These are phyloP conservation scores for Sorghum bicolor DNA, from an alignment of 176 grass and related monocot genomes.

Conservation along the genomic window DNA sequence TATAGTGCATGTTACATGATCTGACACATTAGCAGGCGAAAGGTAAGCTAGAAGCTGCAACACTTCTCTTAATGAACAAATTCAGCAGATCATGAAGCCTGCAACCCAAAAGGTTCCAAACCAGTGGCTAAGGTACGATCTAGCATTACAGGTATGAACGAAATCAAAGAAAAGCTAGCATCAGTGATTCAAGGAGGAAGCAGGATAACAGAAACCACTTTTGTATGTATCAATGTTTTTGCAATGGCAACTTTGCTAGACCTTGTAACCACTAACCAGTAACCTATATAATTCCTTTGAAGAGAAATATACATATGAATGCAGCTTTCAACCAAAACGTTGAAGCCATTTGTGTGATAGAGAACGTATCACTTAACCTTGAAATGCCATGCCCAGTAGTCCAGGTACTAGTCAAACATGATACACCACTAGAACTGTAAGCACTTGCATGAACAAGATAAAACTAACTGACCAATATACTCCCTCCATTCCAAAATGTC, in stretches of 20 bases:
- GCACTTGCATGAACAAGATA: not conserved
- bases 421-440: not conserved
- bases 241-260: not conserved
- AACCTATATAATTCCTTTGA: not conserved
- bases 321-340: not conserved
- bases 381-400: not conserved
- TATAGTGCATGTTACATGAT: not conserved
- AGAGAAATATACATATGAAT: not conserved
- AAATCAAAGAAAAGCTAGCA: not conserved
- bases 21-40: not conserved
- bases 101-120: not conserved
- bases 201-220: not conserved
- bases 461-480: not conserved
- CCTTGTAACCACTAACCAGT: not conserved
- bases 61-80: not conserved
- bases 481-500: not conserved
- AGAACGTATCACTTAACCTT: not conserved
- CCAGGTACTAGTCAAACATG: not conserved
- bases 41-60: slow-evolving; percentile 28
- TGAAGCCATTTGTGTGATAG: slow-evolving; percentile 7
- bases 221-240: not conserved
- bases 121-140: not conserved
- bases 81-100: not conserved
- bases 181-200: not conserved
- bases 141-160: not conserved